These are phyloP conservation scores for Flaveria ramosissima DNA, from an alignment of 129 eudicot genomes.

Conservation along the genomic window DNA sequence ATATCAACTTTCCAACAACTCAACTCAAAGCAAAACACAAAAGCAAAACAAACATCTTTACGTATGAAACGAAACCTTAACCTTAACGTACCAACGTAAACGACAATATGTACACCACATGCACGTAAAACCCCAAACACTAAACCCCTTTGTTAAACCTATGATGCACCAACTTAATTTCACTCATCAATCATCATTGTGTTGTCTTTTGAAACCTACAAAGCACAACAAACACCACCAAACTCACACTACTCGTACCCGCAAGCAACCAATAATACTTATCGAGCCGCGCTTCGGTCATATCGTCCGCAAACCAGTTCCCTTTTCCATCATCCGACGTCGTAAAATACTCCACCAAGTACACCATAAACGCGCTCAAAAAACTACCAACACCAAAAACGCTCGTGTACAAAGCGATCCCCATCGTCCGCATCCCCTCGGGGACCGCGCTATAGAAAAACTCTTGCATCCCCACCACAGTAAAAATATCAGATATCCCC, in stretches of 20 bases:
- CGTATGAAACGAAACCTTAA: background rate
- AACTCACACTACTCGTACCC: constrained; percentile 60
- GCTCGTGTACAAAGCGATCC: constrained; percentile 87
- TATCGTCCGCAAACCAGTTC: constrained; percentile 89
- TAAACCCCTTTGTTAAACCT: background rate
- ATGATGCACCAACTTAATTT: background rate
- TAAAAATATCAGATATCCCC: constrained; percentile 89
- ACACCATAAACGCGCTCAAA: constrained; percentile 67
- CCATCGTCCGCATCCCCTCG: constrained; percentile 79
- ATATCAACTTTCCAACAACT: background rate
- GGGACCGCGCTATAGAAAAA: constrained; percentile 93
- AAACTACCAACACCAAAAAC: constrained; percentile 96
- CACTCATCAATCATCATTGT: background rate
- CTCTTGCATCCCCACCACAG: constrained; percentile 98
- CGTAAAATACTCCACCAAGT: constrained; percentile 63
- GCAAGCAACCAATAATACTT: constrained; percentile 93
- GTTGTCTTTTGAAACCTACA: constrained; percentile 52
- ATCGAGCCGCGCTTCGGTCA: constrained; percentile 78
- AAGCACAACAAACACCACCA: constrained; percentile 53
- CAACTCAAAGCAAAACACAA: background rate
- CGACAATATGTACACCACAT: constrained; percentile 7
- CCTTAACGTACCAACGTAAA: background rate
- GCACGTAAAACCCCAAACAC: background rate
- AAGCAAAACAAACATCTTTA: background rate
- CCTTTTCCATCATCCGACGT: constrained; percentile 38